Base-by-base conservation (phyloP, 768 basidiomycete species). In the Heimioporus sp. region DNA sequence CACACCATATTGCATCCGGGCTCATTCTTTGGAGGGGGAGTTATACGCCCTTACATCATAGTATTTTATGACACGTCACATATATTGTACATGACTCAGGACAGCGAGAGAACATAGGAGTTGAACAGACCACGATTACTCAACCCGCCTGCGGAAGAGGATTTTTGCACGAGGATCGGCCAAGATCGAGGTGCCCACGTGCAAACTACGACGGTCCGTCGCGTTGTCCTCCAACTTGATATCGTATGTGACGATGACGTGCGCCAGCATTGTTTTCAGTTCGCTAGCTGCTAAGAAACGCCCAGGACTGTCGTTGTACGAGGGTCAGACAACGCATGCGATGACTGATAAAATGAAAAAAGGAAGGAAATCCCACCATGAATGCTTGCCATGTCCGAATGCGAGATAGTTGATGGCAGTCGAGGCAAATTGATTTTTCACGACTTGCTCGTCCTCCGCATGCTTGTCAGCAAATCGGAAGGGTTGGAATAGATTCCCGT, bases 391-490 rank as follows among this genome's bases (percentile, higher is more conserved):
- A 2, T 52, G 52, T 16, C 77, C 76, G 52, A 79, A 80, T 0
- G 64, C 50, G 28, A 77, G 42, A 49, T 65, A 77, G 7, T 55
- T 63, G 36, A 39, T 61, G 31, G 41, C 21, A 0, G 72, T 68
- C 10, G 68, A 61, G 19, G 67, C 61, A 40, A 73, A 67, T 40
- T 70, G 72, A 46, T 72, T 58, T 52, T 70, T 72, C 4, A 53
- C 45, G 7, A 48, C 53, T 10, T 71, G 71, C 19, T 74, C 39
- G 19, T 42, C 51, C n/a, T 36, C 41, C 15, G 19, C 62, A 47
- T 68, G 61, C 53, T 71, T 67, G 9, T 69, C 60, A 1, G 69
- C 64, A 54, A 80, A 82, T 10, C 82, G 77, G 36, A 53, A 59
- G 1, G 59, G 57, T 19, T 53, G 42, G 44, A 61, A 61, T 9